Base-by-base conservation (phyloP, 306 rosid genomes). In the Sicyos edulis region DNA sequence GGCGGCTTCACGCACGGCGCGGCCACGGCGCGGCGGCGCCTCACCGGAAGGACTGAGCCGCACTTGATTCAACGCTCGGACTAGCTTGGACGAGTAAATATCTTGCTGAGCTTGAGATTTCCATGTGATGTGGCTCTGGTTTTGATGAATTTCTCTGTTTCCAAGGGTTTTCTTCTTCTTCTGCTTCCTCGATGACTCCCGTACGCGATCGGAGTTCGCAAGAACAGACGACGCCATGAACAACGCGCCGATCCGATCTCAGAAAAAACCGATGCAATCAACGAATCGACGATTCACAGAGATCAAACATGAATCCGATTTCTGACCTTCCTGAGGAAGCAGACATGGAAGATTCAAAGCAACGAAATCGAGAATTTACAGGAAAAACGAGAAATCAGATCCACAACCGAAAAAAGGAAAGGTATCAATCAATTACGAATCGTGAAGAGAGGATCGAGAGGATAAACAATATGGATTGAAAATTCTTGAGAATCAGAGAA, bases 1-100 rank as follows among this genome's bases (percentile, higher is more conserved):
- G 1, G 97, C 99, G 1, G 96, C 92, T 51, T 93, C 92, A 0
- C 95, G 85, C 0, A 93, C 95, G 11, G 87, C 95, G 63, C 88
- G 73, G 7, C 96, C 86, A 0, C 87, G 86, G 37, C 79, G 86
- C 0, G 90, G 87, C 10, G 80, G 87, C 10, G 80, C 75, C 32
- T 74, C 57, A 60, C 61, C 10, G 3, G 74, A 54, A 2, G 66
- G 26, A 73, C 55, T 8, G 61, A 75, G 70, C 77, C 81, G 82
- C 76, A 89, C 81, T 56, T 82, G 84, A 64, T 83, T 74, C 51
- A 93, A 58, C 45, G 99, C 96, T 69, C 81, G 90, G 24, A 79
- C 84, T 19, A 93, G 89, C 71, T 89, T 93, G 76, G 87, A 75
- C 15, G 88, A 84, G 81, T 91, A 93, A 79, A 81, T 80, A 78